Conservation (phyloP, 2,329 filamentous ascomycete genomes). For the Sphaerulina vaccinii region DNA sequence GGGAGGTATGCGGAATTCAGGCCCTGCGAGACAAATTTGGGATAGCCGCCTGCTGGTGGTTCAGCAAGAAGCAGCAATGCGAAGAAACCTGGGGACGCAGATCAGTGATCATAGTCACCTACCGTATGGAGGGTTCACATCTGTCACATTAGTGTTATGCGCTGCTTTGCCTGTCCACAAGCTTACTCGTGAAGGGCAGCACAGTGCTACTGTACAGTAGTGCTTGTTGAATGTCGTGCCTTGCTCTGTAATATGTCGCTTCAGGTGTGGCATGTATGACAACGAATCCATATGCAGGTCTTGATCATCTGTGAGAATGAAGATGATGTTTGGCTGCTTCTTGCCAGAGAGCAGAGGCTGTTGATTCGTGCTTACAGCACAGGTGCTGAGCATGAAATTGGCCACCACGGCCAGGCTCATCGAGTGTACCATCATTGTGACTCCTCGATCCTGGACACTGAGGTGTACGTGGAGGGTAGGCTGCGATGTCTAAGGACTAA, state of each 20-base stretch:
- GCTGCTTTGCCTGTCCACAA: slow-evolving; percentile 65
- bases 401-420: no score
- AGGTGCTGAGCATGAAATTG: no score
- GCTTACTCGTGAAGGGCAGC: slow-evolving; percentile 66
- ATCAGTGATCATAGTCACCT: slow-evolving; percentile 18
- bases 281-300: slow-evolving; percentile 62
- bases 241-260: slow-evolving; percentile 56
- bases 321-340: slow-evolving; percentile 59
- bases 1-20: slow-evolving; percentile 68
- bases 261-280: slow-evolving; percentile 59
- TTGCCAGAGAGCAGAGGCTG: not conserved
- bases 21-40: slow-evolving; percentile 64
- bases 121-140: slow-evolving; percentile 56
- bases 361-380: no score
- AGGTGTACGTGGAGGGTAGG: no score
- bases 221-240: slow-evolving; percentile 63
- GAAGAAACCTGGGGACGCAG: not conserved
- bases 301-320: slow-evolving; percentile 68
- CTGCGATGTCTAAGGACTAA: no score
- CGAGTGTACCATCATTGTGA: no score
- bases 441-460: no score
- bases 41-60: slow-evolving; percentile 52
- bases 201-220: slow-evolving; percentile 65
- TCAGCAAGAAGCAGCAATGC: not conserved
- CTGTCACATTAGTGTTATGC: slow-evolving; percentile 70